A percentile compares a stretch with the other conserved stretches of the same genome.
These are phyloP conservation scores for Pseudopyricularia javanii DNA, from an alignment of 2,329 filamentous ascomycete species.

Conservation along the genomic window DNA sequence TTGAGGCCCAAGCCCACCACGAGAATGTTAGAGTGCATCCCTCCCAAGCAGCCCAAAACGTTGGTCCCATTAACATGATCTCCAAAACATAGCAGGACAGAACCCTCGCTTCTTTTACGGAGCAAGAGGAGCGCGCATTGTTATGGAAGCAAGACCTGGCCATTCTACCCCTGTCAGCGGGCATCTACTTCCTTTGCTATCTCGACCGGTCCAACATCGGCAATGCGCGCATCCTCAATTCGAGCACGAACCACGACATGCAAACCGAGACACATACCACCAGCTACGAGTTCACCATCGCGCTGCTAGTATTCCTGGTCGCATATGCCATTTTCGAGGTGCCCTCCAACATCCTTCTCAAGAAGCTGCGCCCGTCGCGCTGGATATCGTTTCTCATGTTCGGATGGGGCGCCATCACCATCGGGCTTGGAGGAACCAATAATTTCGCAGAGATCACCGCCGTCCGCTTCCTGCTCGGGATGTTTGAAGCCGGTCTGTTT, in stretches of 20 bases:
- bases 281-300: constrained; percentile 44
- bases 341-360: constrained; percentile 54
- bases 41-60: background rate
- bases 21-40: background rate
- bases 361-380: constrained; percentile 47
- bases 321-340: constrained; percentile 51
- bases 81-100: background rate
- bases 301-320: constrained; percentile 48
- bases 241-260: constrained; percentile 46
- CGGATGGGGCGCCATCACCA: constrained; percentile 55
- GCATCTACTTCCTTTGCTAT: constrained; percentile 56
- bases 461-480: constrained; percentile 55
- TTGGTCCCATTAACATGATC: background rate
- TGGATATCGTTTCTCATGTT: constrained; percentile 57
- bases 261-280: constrained; percentile 50
- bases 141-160: constrained; percentile 48
- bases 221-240: constrained; percentile 56
- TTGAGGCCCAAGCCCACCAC: background rate
- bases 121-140: constrained; percentile 21
- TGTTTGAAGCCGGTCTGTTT: constrained; percentile 45
- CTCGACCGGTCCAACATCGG: constrained; percentile 59
- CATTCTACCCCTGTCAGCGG: constrained; percentile 50
- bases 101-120: background rate
- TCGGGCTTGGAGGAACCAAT: constrained; percentile 51
- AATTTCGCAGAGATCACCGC: constrained; percentile 52